Evolutionary conservation across 305 asterid genomes (phyloP).

Genomic region (Ilex paraguariensis): DNA sequence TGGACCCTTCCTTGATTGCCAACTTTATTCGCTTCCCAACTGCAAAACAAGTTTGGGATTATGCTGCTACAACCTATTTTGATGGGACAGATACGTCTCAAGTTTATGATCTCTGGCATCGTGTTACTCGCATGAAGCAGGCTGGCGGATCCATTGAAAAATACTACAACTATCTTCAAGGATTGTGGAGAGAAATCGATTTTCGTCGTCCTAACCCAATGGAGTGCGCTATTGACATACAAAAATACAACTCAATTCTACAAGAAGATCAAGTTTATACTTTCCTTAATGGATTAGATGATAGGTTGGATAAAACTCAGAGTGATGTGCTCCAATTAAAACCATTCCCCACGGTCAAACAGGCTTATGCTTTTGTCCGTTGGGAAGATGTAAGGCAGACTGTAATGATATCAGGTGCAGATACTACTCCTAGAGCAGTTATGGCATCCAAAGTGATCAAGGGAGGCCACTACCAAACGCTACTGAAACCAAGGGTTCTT

Average conservation of each 20-base stretch:
- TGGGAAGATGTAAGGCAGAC: no score
- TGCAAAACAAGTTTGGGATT: not conserved
- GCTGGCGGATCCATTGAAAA: not conserved
- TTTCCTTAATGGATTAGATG: no score
- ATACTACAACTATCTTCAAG: conserved; percentile 1
- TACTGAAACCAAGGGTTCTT: not conserved
- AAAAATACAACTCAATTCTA: not conserved
- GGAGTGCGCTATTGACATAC: no score
- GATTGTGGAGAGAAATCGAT: conserved; percentile 4
- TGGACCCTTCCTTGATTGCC: no score
- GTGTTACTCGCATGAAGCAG: not conserved
- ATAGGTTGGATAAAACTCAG: not conserved
- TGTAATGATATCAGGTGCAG: not conserved
- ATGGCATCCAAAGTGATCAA: not conserved
- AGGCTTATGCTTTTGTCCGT: not conserved
- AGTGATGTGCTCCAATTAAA: not conserved
- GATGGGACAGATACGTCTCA: not conserved
- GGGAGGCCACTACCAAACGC: not conserved
- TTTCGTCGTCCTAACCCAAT: not conserved
- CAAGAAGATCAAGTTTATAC: not conserved
- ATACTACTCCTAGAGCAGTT: not conserved
- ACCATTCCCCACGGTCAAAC: not conserved
- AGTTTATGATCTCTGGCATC: no score
- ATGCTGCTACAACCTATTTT: not conserved
- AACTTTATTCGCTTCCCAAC: not conserved